Evolutionary conservation across 805 yeast species (phyloP).

Genomic region (Grigorovia humatica): DNA sequence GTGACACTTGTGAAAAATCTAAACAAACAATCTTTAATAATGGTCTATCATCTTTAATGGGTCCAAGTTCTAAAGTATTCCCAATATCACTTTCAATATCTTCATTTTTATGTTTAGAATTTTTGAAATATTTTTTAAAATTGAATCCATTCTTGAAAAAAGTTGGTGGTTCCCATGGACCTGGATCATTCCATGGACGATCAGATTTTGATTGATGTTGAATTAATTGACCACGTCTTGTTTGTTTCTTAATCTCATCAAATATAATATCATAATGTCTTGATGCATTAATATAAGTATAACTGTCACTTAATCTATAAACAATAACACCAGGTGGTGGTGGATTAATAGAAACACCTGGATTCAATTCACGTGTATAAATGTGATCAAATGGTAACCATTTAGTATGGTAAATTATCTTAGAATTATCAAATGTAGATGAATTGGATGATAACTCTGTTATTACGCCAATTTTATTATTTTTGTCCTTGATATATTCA

Average conservation of each 20-base stretch:
- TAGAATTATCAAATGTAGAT: neutral
- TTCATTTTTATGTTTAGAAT: no score
- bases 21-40: slow-evolving; percentile 59
- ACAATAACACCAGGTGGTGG: slow-evolving; percentile 91
- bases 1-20: slow-evolving; percentile 71
- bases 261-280: slow-evolving; percentile 58
- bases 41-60: slow-evolving; percentile 45
- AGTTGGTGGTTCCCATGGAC: slow-evolving; percentile 37
- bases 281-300: slow-evolving; percentile 74
- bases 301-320: slow-evolving; percentile 71
- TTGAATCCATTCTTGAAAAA: slow-evolving; percentile 14
- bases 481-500: neutral
- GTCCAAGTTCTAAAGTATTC: slow-evolving; percentile 1
- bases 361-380: slow-evolving; percentile 39
- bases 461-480: neutral
- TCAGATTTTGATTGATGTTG: slow-evolving; percentile 33
- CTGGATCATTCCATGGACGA: slow-evolving; percentile 89
- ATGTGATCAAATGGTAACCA: slow-evolving; percentile 54
- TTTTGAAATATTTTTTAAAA: neutral
- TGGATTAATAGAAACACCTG: slow-evolving; percentile 46
- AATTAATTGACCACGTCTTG: slow-evolving; percentile 49
- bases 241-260: slow-evolving; percentile 51
- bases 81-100: neutral
- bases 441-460: neutral
- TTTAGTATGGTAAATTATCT: slow-evolving; percentile 40